Conservation (phyloP, 1,284 basidiomycete species). For the Puccinia coronata region DNA sequence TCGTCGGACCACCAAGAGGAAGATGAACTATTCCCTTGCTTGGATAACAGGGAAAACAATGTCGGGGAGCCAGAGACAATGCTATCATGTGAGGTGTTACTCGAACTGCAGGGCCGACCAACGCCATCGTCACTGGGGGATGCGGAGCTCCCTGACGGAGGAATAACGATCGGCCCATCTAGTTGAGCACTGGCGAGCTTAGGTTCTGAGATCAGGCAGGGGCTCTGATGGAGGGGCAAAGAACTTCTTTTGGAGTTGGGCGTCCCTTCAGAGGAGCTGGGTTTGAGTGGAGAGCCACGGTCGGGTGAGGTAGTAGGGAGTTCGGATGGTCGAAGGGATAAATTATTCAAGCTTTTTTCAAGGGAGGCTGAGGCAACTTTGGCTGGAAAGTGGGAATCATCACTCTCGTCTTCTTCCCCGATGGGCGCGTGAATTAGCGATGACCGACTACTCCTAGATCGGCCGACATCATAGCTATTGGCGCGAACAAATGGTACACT, state of each 20-base stretch:
- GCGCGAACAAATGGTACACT: not conserved
- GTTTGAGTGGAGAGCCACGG: not conserved
- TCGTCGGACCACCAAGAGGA: constrained; percentile 41
- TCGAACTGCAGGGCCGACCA: not conserved
- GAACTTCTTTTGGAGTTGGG: not conserved
- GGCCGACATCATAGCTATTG: constrained; percentile 17
- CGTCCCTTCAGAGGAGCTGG: not conserved
- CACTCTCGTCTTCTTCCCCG: constrained; percentile 35
- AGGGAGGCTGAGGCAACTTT: not conserved
- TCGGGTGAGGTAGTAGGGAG: not conserved
- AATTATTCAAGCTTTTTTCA: not conserved
- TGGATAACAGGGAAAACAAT: constrained; percentile 20
- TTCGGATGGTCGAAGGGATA: constrained; percentile 1
- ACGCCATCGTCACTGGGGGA: no score
- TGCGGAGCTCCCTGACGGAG: not conserved
- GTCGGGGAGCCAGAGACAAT: constrained; percentile 23
- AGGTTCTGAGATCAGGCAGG: constrained; percentile 33
- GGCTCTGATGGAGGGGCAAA: not conserved
- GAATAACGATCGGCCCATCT: constrained; percentile 1
- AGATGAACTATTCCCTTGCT: constrained; percentile 8
- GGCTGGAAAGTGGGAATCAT: not conserved
- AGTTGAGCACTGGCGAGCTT: constrained; percentile 44
- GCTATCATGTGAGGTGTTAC: not conserved
- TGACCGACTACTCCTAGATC: constrained; percentile 10
- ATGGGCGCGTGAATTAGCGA: constrained; percentile 32